Conservation (phyloP, 164 flowering plant genomes). For the Vitis riparia region DNA sequence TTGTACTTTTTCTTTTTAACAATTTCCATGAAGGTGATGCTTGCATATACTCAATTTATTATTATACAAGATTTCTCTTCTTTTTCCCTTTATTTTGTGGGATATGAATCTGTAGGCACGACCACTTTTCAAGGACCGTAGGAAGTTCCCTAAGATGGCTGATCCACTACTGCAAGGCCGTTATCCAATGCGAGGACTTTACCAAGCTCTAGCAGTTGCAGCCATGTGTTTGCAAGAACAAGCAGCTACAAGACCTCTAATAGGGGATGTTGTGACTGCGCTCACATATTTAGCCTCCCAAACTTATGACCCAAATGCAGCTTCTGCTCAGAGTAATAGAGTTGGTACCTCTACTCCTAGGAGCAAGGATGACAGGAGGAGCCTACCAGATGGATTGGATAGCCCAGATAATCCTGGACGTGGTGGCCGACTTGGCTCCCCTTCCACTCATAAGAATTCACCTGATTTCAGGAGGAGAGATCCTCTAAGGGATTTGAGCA, state of each 20-base stretch:
- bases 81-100: slow-evolving; percentile 5
- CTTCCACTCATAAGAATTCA: slow-evolving; percentile 60
- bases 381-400: slow-evolving; percentile 38
- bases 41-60: neutral
- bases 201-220: slow-evolving; percentile 92
- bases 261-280: slow-evolving; percentile 94
- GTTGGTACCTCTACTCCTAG: slow-evolving; percentile 60
- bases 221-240: slow-evolving; percentile 97
- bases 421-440: slow-evolving; percentile 44
- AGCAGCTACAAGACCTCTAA: slow-evolving; percentile 90
- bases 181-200: slow-evolving; percentile 86
- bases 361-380: slow-evolving; percentile 46
- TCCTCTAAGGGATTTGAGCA: slow-evolving; percentile 34
- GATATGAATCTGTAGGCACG: slow-evolving; percentile 61
- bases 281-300: slow-evolving; percentile 88
- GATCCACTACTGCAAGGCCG: slow-evolving; percentile 82
- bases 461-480: slow-evolving; percentile 66
- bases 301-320: slow-evolving; percentile 70
- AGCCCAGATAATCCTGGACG: slow-evolving; percentile 47
- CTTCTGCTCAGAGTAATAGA: slow-evolving; percentile 43
- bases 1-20: neutral
- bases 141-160: slow-evolving; percentile 92
- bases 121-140: slow-evolving; percentile 85
- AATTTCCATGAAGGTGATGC: no score
- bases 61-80: neutral